Base-by-base conservation (phyloP, 2,329 filamentous ascomycete genomes). In the Pleomassaria siparia region DNA sequence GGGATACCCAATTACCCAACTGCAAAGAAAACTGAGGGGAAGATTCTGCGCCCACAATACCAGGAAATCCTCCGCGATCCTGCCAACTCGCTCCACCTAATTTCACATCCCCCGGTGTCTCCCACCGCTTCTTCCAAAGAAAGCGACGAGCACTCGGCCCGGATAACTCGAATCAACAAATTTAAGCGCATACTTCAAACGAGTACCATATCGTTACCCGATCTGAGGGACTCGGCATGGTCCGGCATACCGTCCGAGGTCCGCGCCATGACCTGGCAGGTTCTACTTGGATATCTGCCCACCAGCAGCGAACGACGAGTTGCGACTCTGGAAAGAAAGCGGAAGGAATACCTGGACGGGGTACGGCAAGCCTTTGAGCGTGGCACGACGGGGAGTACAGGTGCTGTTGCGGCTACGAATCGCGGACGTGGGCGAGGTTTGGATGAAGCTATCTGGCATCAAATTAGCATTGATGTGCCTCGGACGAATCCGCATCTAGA, bases 361-460 rank as follows among this genome's bases (percentile, higher is more conserved):
- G 92, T 99, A 26, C 74, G 78, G 30, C 82, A 85, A 64, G 81
- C 82, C 2, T 86, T 86, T 62, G 81, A 83, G 47, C 75, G 79
- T 32, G 76, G 77, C 6, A 78, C 70, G 2, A 71, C 72, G 22
- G 68, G 68, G 25, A 70, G 65, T 43, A 59, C 65, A 4, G 67
- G 53, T 39, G 62, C 60, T 42, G 66, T 60, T 40, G 47, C 81
- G 78, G 49, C 87, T 84, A 62, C 69, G 6, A 73, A 72, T 61
- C 84, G 89, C 53, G 80, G 83, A 35, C 77, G 80, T 53, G 83
- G 85, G 2, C 82, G 89, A 45, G 92, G 91, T 2, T 75, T 99
- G 15, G 95, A 99, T 60, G 94, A 99, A 75, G 88, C 90, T n/a
- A 85, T 99, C 49, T 99, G 94, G 94, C 94, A 99, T 74, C 94